These are phyloP conservation scores for Ascochyta viciae-villosae DNA, from an alignment of 2,329 filamentous ascomycete genomes.

Conservation along the genomic window DNA sequence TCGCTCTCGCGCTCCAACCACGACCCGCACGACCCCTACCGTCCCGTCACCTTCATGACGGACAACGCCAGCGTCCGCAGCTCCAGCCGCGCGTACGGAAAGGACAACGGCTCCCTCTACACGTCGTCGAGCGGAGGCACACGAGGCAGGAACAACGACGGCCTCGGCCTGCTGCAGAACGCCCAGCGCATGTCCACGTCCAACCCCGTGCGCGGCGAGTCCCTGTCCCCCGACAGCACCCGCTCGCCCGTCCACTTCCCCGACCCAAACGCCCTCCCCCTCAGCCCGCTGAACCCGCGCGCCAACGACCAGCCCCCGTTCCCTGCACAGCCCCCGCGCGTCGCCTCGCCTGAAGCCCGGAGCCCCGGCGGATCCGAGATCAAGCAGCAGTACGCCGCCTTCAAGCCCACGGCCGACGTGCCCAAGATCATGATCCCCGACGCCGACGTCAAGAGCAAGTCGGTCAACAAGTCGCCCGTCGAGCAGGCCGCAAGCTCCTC, in stretches of 20 bases:
- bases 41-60: slow-evolving; percentile 66
- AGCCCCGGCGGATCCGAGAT: slow-evolving; percentile 12
- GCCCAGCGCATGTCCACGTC: slow-evolving; percentile 66
- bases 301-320: slow-evolving; percentile 24
- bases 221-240: slow-evolving; percentile 43
- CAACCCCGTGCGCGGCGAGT: slow-evolving; percentile 53
- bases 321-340: slow-evolving; percentile 21
- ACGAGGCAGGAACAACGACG: slow-evolving; percentile 57
- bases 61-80: slow-evolving; percentile 50
- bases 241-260: slow-evolving; percentile 45
- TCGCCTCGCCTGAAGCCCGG: background rate
- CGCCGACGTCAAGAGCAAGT: slow-evolving; percentile 26
- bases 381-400: slow-evolving; percentile 46
- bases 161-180: slow-evolving; percentile 62
- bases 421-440: slow-evolving; percentile 34
- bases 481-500: slow-evolving; percentile 28
- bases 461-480: slow-evolving; percentile 35
- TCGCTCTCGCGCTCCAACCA: slow-evolving; percentile 80
- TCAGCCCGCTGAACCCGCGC: slow-evolving; percentile 42
- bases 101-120: slow-evolving; percentile 58
- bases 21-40: slow-evolving; percentile 84
- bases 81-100: slow-evolving; percentile 32
- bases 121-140: slow-evolving; percentile 58
- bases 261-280: slow-evolving; percentile 35
- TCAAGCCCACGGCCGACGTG: slow-evolving; percentile 42